phyloP scores from a whole-genome alignment of 1,139 yeast genomes.

The Trichomonascaceae sp. region DNA sequence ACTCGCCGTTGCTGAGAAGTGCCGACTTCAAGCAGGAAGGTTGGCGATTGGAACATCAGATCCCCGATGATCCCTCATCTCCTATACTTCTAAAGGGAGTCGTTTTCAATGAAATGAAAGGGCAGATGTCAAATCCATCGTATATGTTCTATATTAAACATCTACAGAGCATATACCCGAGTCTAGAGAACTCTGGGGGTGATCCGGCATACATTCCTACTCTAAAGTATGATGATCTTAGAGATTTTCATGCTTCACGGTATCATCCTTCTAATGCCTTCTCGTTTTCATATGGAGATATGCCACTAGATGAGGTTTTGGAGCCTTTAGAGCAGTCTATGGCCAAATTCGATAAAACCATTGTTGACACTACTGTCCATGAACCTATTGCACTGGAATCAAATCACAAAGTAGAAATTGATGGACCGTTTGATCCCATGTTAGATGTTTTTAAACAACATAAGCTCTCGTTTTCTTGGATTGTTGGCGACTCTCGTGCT shows the following conservation, averaged over 20 bases:
- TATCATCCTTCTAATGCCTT: constrained; percentile 90
- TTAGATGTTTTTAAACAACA: constrained; percentile 63
- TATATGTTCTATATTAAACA: constrained; percentile 80
- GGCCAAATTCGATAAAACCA: constrained; percentile 39
- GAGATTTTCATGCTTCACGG: constrained; percentile 63
- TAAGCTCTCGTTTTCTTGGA: constrained; percentile 84
- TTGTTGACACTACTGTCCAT: constrained; percentile 20
- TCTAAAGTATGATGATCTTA: constrained; percentile 64
- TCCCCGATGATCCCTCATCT: constrained; percentile 46
- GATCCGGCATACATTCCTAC: constrained; percentile 79
- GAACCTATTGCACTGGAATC: constrained; percentile 43
- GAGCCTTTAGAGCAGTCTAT: constrained; percentile 50
- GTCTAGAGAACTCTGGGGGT: constrained; percentile 88
- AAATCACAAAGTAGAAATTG: constrained; percentile 35
- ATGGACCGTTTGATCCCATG: constrained; percentile 85
- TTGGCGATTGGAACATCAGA: constrained; percentile 86
- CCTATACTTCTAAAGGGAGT: constrained; percentile 85
- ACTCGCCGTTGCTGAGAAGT: constrained; percentile 69
- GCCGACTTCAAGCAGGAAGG: constrained; percentile 95
- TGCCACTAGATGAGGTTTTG: constrained; percentile 60
- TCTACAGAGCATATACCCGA: constrained; percentile 79
- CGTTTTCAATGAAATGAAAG: constrained; percentile 97
- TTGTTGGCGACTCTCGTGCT: constrained; percentile 67
- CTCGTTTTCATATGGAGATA: constrained; percentile 82
- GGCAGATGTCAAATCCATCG: constrained; percentile 86